phyloP scores from a whole-genome alignment of 345 rosid species.

The Camelina hispida region DNA sequence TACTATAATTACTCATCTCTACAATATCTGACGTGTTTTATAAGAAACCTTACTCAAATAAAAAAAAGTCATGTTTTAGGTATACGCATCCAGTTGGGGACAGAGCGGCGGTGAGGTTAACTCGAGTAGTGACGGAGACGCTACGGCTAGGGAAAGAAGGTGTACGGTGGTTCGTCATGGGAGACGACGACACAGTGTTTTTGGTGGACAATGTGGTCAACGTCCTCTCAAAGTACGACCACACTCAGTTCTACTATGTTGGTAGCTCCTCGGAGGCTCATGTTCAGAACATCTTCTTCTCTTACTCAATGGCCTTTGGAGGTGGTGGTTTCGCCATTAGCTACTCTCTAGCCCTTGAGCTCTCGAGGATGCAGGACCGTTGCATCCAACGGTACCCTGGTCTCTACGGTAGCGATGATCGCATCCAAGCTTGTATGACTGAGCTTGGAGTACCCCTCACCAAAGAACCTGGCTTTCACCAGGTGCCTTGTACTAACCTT shows the following conservation, averaged over 20 bases:
- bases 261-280: constrained; percentile 89
- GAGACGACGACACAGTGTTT: constrained; percentile 82
- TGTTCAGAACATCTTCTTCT: constrained; percentile 75
- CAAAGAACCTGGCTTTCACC: constrained; percentile 82
- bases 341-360: constrained; percentile 66
- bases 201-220: constrained; percentile 70
- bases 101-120: constrained; percentile 74
- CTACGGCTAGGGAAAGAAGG: constrained; percentile 65
- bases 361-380: constrained; percentile 73
- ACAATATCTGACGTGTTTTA: background rate
- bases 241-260: constrained; percentile 64
- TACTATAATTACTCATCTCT: constrained; percentile 28
- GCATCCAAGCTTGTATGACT: constrained; percentile 88
- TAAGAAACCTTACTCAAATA: constrained; percentile 2
- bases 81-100: constrained; percentile 70
- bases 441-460: constrained; percentile 85
- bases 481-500: constrained; percentile 48
- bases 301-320: constrained; percentile 81
- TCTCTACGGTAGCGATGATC: constrained; percentile 80
- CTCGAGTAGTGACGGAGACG: constrained; percentile 78
- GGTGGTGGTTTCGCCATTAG: constrained; percentile 92
- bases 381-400: constrained; percentile 85
- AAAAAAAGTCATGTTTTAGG: constrained; percentile 34
- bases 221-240: constrained; percentile 65
- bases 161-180: constrained; percentile 87